Conservation (phyloP, 2,329 filamentous ascomycete genomes). For the Alternaria triticina region DNA sequence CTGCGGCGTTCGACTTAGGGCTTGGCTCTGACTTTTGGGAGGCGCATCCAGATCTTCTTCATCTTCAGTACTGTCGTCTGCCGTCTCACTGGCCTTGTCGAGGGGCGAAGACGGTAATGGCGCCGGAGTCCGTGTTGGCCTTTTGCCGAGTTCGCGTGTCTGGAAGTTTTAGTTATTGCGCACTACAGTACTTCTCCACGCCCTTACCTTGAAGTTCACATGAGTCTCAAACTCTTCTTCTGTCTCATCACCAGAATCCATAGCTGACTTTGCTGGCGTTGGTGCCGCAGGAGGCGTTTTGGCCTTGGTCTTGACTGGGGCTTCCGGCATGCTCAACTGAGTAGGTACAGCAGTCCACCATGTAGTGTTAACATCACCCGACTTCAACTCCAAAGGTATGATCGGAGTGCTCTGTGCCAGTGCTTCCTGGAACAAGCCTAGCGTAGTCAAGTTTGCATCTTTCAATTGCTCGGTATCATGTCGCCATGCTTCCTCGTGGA, state of each 20-base stretch:
- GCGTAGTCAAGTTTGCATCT: slow-evolving; percentile 31
- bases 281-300: slow-evolving; percentile 6
- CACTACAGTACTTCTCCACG: no score
- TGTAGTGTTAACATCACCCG: slow-evolving; percentile 12
- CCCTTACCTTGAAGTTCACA: slow-evolving; percentile 37
- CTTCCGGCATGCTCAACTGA: slow-evolving; percentile 13
- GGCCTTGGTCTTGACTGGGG: slow-evolving; percentile 13
- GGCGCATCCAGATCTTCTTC: slow-evolving; percentile 51
- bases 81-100: background rate
- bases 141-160: slow-evolving; percentile 15
- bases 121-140: background rate
- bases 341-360: slow-evolving; percentile 35
- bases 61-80: background rate
- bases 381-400: slow-evolving; percentile 34
- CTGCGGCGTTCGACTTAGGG: background rate
- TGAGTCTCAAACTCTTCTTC: slow-evolving; percentile 48
- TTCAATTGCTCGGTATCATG: slow-evolving; percentile 32
- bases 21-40: slow-evolving; percentile 22
- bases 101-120: background rate
- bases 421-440: slow-evolving; percentile 45
- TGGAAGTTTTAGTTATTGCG: slow-evolving; percentile 11
- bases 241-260: slow-evolving; percentile 37
- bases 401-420: slow-evolving; percentile 33
- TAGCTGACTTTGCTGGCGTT: slow-evolving; percentile 5
- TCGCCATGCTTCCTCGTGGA: slow-evolving; percentile 58